Percentiles rank a stretch among this genome's conserved stretches.
These are phyloP conservation scores for Sclerotinia borealis DNA, from an alignment of 2,329 filamentous ascomycete genomes.

Conservation along the genomic window DNA sequence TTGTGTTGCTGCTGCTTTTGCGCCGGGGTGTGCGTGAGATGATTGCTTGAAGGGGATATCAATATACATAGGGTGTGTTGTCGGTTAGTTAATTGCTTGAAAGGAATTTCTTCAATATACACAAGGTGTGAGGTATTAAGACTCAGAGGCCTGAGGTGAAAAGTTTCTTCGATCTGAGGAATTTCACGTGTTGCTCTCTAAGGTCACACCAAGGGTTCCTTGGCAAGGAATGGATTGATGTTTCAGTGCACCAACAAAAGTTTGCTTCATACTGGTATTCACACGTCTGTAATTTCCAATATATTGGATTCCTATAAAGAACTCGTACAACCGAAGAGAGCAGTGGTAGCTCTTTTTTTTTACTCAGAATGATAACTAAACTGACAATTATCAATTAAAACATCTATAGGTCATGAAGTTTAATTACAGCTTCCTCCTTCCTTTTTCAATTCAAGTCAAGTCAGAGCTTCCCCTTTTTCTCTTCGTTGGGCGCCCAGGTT, in stretches of 20 bases:
- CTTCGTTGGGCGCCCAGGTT: background rate
- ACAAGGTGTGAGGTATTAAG: background rate
- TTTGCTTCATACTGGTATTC: background rate
- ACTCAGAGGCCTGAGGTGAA: background rate
- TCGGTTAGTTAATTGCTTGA: no score
- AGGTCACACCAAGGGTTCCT: no score
- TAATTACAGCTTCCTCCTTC: background rate
- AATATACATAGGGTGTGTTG: no score
- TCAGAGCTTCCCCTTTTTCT: no score
- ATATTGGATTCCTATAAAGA: background rate
- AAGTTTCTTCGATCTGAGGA: no score
- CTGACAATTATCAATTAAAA: background rate
- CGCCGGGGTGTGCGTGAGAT: slow-evolving; percentile 1
- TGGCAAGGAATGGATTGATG: background rate
- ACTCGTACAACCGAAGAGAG: background rate
- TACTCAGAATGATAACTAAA: background rate
- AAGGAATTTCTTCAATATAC: background rate
- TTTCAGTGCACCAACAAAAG: background rate
- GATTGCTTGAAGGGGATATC: no score
- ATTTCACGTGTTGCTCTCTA: no score
- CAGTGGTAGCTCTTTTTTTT: background rate
- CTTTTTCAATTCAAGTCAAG: no score
- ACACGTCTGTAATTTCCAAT: background rate
- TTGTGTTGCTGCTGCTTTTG: slow-evolving; percentile 19
- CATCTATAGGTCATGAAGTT: background rate